Evolutionary conservation across 2,329 filamentous ascomycete genomes (phyloP), one percentile per base, ranked within the genome.

Genomic region (Trichoderma sp.): DNA sequence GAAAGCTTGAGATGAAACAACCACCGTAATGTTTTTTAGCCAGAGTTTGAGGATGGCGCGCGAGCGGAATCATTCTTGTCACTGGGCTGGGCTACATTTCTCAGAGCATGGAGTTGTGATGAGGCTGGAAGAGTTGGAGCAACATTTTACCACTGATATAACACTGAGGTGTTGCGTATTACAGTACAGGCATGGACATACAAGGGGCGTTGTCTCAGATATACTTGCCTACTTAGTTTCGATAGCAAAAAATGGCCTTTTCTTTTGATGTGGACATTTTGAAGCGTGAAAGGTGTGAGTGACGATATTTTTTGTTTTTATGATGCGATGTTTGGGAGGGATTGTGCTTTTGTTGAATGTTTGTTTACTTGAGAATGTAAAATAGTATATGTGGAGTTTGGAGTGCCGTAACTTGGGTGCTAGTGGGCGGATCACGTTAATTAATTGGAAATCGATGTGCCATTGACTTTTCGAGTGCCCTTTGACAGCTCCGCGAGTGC

Each of bases 221-320:
- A 53, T 73, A 76, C 73, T 73, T 75, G 71, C 59, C 74, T 74
- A 74, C 32, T 68, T 57, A 76, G 74, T 72, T 77, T 75, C 72
- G 73, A 76, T 77, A 76, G 72, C 73, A 76, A 74, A 71, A 71
- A 74, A 72, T 66, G 68, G 57, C 50, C 58, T 28, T 58, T 67
- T 70, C 64, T 50, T 70, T 70, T 70, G 50, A 39, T 34, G 20
- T 72, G 61, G 71, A 70, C 57, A 47, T 61, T 64, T 64, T 53
- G 17, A 64, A 32, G 57, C 3, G 57, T 23, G 57, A 12, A 9
- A 59, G 57, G 9, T 34, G 30, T 59, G 57, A 34, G 57, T 59
- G 57, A 17, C n/a, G 28, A 32, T 12, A 28, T 28, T 59, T 59
- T 30, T 32, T 32, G 7, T 23, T 17, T 32, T 20, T 20, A 11